Evolutionary conservation across 2,329 filamentous ascomycete species (phyloP), one percentile per base, ranked within the genome.

Genomic region (Trichoderma breve): DNA sequence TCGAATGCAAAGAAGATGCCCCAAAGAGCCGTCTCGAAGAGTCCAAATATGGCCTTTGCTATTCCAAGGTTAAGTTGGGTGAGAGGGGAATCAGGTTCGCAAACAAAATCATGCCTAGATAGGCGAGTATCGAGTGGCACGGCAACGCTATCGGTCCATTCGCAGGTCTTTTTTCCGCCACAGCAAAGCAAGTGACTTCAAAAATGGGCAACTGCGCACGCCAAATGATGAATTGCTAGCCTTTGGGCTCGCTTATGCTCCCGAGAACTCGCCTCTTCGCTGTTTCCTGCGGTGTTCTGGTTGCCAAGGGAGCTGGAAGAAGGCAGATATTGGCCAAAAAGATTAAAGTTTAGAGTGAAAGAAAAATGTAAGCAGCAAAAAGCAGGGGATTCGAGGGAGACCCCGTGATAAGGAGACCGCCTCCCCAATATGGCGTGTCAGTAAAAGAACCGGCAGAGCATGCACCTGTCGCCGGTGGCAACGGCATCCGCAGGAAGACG

Each of bases 111-210:
- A 61, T 21, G 57, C 57, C 43, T 6, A 53, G 14, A 51, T 36
- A 51, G 57, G 39, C 67, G 28, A 53, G 15, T 24, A 61, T 53
- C 18, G 32, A 70, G 39, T 70, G 67, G 21, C 67, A 53, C 39
- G 57, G 36, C 55, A 70, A 62, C 67, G 67, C 57, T 62, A 53
- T 70, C 67, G 55, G 57, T 51, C 39, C 43, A 62, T 60, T 26
- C 9, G 28, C 47, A 62, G 30, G 36, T 30, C 57, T n/a, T 24
- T 36, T 34, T 61, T 12, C 36, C 53, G 47, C 55, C 57, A 53
- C 21, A 51, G 30, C 4, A 51, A 15, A 62, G n/a, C 55, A 57
- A 70, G 21, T 32, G 14, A 8, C 34, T 28, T 43, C 57, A 21
- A 30, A 26, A 70, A 69, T 26, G 55, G 60, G 65, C 36, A 70